Evolutionary conservation across 805 yeast species (phyloP).

Genomic region (Barnettozyma wickerhamii): DNA sequence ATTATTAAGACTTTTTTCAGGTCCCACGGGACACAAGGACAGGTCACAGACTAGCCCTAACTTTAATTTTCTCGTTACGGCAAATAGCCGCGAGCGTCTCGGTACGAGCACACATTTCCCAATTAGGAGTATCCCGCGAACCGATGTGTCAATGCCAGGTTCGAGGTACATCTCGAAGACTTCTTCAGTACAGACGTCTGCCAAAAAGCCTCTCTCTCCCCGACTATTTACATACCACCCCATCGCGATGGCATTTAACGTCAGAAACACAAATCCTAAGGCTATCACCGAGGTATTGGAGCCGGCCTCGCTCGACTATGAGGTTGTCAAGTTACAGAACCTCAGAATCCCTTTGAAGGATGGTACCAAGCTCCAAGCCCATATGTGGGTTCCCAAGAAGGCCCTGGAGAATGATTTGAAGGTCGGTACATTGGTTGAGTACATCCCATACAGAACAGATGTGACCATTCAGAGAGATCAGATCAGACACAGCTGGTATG

Average conservation of each 20-base stretch:
- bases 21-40: too few relatives aligned
- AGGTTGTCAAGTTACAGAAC: slow-evolving; percentile 31
- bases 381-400: slow-evolving; percentile 39
- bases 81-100: too few relatives aligned
- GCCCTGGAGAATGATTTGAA: slow-evolving; percentile 27
- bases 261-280: slow-evolving; percentile 30
- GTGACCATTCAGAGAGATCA: slow-evolving; percentile 43
- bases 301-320: slow-evolving; percentile 27
- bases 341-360: slow-evolving; percentile 36
- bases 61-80: too few relatives aligned
- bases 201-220: background rate
- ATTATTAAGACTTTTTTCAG: too few relatives aligned
- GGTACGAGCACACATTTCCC: too few relatives aligned
- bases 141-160: too few relatives aligned
- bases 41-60: too few relatives aligned
- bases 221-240: background rate
- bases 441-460: slow-evolving; percentile 41
- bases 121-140: too few relatives aligned
- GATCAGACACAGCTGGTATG: slow-evolving; percentile 42
- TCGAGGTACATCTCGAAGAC: too few relatives aligned
- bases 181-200: background rate
- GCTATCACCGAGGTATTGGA: slow-evolving; percentile 22
- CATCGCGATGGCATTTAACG: slow-evolving; percentile 39
- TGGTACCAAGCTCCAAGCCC: slow-evolving; percentile 36
- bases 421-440: slow-evolving; percentile 39